Base-by-base conservation (phyloP, 306 rosid species). In the Prunus salicina region DNA sequence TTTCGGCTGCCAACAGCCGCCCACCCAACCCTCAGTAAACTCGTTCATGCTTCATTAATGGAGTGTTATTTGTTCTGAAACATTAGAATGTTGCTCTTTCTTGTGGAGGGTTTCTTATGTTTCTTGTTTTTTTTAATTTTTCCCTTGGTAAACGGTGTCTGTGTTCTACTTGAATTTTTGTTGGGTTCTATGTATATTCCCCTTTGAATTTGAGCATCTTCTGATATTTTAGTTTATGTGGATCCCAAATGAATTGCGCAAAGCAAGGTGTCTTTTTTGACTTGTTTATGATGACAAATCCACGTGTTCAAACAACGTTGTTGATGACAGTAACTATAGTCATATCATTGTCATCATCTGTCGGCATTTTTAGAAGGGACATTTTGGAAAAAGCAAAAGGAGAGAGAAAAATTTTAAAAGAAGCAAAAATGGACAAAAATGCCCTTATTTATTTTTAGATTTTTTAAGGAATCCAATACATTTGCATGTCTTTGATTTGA, bases 1-100 rank as follows among this genome's bases (percentile, higher is more conserved):
- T 93, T 62, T 84, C 86, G 80, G 91, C 97, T 70, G 96, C 96
- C 78, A 91, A 84, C 69, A 82, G 91, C 85, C 93, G 96, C 79
- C 89, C 96, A 16, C 97, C 97, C 8, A 89, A 89, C 56, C 93
- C 97, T 12, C 93, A 87, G 78, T 93, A 68, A 73, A 15, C 14
- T 58, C 56, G 20, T 41, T 46, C 32, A 18, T 43, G 27, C 5
- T 69, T 45, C 56, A 68, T 68, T 50, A 25, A 7, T 49, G 61
- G 7, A 61, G 69, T 27, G 6, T 43, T 27, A 2, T 57, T 71
- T 13, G 65, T 50, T 34, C 32, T 14, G 4, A 14, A 41, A 51
- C 3, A n/a, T 34, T 72, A n/a, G 51, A 10, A 8, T 12, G 14
- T 3, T 5, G 27, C 53, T 22, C 65, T 15, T 20, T 74, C 45